Base-by-base conservation (phyloP, 257 asterid species). In the Euphrasia confusa region DNA sequence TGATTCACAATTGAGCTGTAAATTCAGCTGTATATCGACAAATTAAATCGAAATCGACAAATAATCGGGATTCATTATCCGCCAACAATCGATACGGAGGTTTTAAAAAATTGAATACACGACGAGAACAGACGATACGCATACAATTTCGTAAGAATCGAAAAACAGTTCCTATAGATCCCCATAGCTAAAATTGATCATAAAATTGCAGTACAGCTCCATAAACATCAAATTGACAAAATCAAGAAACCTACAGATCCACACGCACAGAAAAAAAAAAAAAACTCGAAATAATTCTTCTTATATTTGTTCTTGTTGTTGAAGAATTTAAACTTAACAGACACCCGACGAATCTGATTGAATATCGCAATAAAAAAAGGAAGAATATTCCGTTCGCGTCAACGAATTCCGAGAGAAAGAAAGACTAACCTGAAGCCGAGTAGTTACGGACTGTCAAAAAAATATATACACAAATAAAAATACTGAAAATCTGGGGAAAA, bases 371-470 rank as follows among this genome's bases (percentile, higher is more conserved):
- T 39, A 28, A 33, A 30, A 30, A 64, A 72, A 10, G 68, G 5
- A 50, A 17, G 9, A 6, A 21, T 63, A 64, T 35, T 12, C 26
- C 4, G n/a, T 10, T 18, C 54, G 50, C 7, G 70, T 54, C 28
- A 14, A 48, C 1, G 57, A 39, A 61, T 18, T 4, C 54, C 58
- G 14, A 42, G 37, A 50, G 57, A 26, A 60, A 28, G 66, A 63
- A 12, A 49, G 53, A 58, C 66, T 24, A 53, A 68, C 75, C 80
- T 64, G 71, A 63, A 70, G 70, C 47, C 7, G 64, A 66, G 71
- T 32, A 62, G 72, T 37, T 2, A 12, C 17, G 59, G 53, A 27
- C 72, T 33, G 48, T 17, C 11, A 42, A 21, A 53, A 27, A 47
- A 50, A n/a, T 33, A 33, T 33, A 35, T 14, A 14, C 4, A 13